These are phyloP conservation scores for Kazachstania viticola DNA, from an alignment of 805 yeast species.

Conservation along the genomic window DNA sequence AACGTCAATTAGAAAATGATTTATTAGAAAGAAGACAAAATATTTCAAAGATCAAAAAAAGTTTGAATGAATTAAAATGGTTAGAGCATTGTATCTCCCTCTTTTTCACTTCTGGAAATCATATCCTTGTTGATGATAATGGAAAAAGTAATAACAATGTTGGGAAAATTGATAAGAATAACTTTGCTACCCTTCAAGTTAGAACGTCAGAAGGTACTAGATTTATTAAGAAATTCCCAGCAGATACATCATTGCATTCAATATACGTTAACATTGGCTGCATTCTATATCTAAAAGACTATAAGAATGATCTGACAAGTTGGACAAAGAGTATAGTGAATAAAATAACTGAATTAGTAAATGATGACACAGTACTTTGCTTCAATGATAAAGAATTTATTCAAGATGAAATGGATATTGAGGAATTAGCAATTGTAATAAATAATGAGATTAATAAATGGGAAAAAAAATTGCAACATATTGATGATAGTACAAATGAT, in stretches of 20 bases:
- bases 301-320: slow-evolving; percentile 52
- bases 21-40: slow-evolving; percentile 6
- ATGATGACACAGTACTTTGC: slow-evolving; percentile 10
- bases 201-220: slow-evolving; percentile 24
- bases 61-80: slow-evolving; percentile 15
- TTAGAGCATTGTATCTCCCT: slow-evolving; percentile 10
- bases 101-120: not conserved
- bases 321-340: slow-evolving; percentile 49
- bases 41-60: slow-evolving; percentile 8
- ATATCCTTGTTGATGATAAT: no score
- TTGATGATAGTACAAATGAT: slow-evolving; percentile 1
- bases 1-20: slow-evolving; percentile 1
- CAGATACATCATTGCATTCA: slow-evolving; percentile 11
- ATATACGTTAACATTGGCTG: slow-evolving; percentile 19
- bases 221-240: slow-evolving; percentile 15
- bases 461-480: no score
- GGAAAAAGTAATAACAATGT: not conserved
- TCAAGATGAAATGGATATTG: slow-evolving; percentile 6
- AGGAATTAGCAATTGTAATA: slow-evolving; percentile 5
- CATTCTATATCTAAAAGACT: slow-evolving; percentile 13
- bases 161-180: not conserved
- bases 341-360: slow-evolving; percentile 9
- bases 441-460: slow-evolving; percentile 9
- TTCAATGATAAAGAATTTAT: slow-evolving; percentile 10
- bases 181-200: slow-evolving; percentile 20